Evolutionary conservation across 768 basidiomycete genomes (phyloP).

Genomic region (Lepiota venenata): DNA sequence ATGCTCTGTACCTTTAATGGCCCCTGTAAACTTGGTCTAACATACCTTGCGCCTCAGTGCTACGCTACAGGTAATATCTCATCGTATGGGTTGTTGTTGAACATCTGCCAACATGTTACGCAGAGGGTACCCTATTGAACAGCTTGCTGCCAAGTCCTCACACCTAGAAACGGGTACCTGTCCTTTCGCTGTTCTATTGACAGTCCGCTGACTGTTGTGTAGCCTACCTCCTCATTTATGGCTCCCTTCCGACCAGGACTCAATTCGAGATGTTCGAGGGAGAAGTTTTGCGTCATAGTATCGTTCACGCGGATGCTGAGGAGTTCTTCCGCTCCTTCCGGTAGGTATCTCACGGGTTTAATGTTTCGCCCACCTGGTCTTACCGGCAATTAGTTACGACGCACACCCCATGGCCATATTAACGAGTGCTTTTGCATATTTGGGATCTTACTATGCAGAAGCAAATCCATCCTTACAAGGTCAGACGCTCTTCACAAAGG

Average conservation of each 20-base stretch:
- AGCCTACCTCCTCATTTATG: conserved; percentile 88
- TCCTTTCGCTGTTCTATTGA: background rate
- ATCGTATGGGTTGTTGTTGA: background rate
- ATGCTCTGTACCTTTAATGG: conserved; percentile 16
- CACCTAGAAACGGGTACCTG: conserved; percentile 66
- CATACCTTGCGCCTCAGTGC: conserved; percentile 30
- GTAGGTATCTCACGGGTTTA: conserved; percentile 24
- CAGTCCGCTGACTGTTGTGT: background rate
- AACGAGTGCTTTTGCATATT: conserved; percentile 81
- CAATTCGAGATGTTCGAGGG: conserved; percentile 65
- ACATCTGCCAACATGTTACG: background rate
- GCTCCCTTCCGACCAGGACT: conserved; percentile 60
- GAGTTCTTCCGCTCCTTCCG: conserved; percentile 69
- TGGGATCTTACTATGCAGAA: conserved; percentile 85
- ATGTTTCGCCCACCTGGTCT: background rate
- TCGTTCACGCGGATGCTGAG: conserved; percentile 65
- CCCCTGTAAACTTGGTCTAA: background rate
- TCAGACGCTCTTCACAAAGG: conserved; percentile 76
- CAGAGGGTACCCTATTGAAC: conserved; percentile 92
- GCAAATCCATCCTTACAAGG: conserved; percentile 89
- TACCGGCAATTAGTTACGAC: conserved; percentile 62
- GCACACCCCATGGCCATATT: conserved; percentile 92
- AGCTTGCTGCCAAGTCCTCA: conserved; percentile 74
- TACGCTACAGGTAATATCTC: conserved; percentile 63
- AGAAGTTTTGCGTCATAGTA: conserved; percentile 78